A percentile compares a stretch with the other conserved stretches of the same genome.
These are phyloP conservation scores for Tetrahymena malaccensis DNA, from an alignment of 73 alveolate genomes.

Conservation along the genomic window DNA sequence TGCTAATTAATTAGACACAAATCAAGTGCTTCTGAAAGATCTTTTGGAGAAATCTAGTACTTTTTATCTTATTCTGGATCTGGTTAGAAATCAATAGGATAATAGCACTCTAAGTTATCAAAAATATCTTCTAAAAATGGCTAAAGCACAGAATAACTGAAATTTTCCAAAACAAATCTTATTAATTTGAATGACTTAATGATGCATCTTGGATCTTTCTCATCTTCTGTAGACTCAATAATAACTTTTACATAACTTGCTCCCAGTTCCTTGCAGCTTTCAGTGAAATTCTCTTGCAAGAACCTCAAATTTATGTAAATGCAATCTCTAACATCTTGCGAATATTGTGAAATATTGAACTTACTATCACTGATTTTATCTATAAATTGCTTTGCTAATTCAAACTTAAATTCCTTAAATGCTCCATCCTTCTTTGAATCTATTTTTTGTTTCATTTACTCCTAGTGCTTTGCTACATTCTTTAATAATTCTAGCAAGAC, in stretches of 20 bases:
- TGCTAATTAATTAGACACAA: not conserved
- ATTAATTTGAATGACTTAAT: not conserved
- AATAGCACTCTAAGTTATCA: not conserved
- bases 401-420: not conserved
- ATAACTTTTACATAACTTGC: not conserved
- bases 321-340: not conserved
- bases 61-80: not conserved
- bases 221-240: not conserved
- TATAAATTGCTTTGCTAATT: not conserved
- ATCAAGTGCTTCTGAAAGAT: not conserved
- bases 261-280: not conserved
- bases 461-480: not conserved
- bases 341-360: not conserved
- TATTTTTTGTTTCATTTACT: not conserved
- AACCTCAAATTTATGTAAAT: not conserved
- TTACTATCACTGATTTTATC: not conserved
- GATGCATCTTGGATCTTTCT: not conserved
- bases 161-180: not conserved
- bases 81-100: not conserved
- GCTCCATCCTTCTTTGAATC: not conserved
- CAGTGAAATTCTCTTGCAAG: not conserved
- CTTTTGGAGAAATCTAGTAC: not conserved
- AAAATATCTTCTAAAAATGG: not conserved
- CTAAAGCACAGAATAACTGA: not conserved
- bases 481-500: not conserved